Evolutionary conservation across 768 basidiomycete genomes (phyloP).

Genomic region (Podaxis sp.): DNA sequence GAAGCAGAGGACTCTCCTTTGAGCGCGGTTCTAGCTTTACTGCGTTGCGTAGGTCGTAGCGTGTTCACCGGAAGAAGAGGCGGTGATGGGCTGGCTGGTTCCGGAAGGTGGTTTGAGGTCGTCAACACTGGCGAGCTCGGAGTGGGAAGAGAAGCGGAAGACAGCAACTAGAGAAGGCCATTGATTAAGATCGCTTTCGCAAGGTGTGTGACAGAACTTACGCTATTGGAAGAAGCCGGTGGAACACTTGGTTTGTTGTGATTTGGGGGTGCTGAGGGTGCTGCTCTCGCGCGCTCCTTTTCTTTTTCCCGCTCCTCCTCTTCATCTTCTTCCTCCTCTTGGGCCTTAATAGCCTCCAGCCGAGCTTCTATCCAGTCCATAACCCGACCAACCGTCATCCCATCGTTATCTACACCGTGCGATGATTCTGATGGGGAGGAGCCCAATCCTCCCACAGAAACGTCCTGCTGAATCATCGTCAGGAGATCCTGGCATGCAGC

Average conservation of each 20-base stretch:
- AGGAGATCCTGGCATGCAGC: conserved; percentile 78
- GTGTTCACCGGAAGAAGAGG: conserved; percentile 21
- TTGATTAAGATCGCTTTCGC: not conserved
- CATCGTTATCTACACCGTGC: conserved; percentile 44
- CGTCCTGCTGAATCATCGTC: conserved; percentile 79
- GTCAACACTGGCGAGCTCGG: conserved; percentile 6
- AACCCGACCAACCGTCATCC: conserved; percentile 73
- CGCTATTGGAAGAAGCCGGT: not conserved
- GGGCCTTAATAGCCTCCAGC: conserved; percentile 66
- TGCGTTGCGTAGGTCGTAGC: conserved; percentile 19
- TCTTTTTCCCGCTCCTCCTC: conserved; percentile 69
- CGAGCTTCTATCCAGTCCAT: conserved; percentile 86
- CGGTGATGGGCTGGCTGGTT: conserved; percentile 32
- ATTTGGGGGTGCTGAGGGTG: conserved; percentile 15
- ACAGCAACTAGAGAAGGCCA: not conserved
- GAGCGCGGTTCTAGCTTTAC: conserved; percentile 8
- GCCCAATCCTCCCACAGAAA: conserved; percentile 54
- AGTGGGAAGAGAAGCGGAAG: conserved; percentile 4
- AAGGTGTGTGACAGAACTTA: not conserved
- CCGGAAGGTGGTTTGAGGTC: conserved; percentile 16
- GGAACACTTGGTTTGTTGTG: conserved; percentile 5
- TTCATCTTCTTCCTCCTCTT: conserved; percentile 81
- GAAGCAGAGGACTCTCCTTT: conserved; percentile 17
- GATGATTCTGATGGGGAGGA: conserved; percentile 33
- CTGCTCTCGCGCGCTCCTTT: conserved; percentile 33